Conservation (phyloP, 805 yeast genomes). For the Priceomyces melissophilus region DNA sequence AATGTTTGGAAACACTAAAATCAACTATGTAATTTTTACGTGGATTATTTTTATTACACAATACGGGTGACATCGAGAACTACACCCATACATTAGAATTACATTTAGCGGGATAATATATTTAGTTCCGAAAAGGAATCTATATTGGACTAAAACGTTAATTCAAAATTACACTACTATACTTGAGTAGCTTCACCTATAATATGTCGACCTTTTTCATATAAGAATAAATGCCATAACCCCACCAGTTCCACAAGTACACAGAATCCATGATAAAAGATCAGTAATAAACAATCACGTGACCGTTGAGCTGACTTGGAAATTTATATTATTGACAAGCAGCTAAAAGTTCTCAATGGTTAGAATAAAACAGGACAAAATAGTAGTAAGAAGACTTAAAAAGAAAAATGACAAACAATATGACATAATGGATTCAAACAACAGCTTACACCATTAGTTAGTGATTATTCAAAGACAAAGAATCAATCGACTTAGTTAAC, state of each 20-base stretch:
- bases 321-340: background rate
- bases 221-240: conserved; percentile 4
- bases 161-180: conserved; percentile 2
- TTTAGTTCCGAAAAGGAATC: background rate
- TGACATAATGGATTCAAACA: background rate
- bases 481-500: conserved; percentile 31
- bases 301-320: background rate
- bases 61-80: no score
- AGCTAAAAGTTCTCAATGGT: background rate
- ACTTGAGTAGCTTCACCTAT: conserved; percentile 5
- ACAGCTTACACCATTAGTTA: background rate
- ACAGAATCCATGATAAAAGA: conserved; percentile 2
- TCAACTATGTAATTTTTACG: background rate
- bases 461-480: conserved; percentile 28
- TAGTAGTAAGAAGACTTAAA: background rate
- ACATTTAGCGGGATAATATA: no score
- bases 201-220: conserved; percentile 5
- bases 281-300: background rate
- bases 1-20: background rate
- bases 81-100: no score
- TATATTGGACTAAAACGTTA: background rate
- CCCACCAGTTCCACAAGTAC: conserved; percentile 2
- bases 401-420: background rate
- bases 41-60: background rate
- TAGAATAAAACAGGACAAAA: background rate